Evolutionary conservation across 192 early-diverging fungal species (phyloP), one percentile per base, ranked within the genome.

Genomic region (Entomortierella lignicola): DNA sequence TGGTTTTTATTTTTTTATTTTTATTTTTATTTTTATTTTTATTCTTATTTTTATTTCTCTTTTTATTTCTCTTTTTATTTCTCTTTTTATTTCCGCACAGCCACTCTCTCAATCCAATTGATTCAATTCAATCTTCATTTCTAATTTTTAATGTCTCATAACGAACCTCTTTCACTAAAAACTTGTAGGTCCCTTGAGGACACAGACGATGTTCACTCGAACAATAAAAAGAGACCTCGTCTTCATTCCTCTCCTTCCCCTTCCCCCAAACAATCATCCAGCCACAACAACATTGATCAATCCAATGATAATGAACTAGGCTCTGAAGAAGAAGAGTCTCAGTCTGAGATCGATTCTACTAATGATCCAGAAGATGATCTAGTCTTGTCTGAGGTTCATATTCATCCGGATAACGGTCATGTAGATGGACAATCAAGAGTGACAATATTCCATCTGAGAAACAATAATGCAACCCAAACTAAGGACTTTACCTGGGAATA

Each of bases 361-460:
- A 48, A 53, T 29, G 52, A n/a, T n/a, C n/a, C n/a, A n/a, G n/a
- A 69, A 8, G 61, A 77, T 27, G 75, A 79, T 30, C 41, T 60
- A 7, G 66, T 79, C 18, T 42, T 79, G 2, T 79, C 75, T 7
- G 75, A 79, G 13, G 75, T 79, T 0, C 75, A 79, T 60, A 66
- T 79, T 15, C 32, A 79, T 18, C 75, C 75, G 0, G 34, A 54
- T 5, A 79, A 79, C 42, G 75, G 75, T 20, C 54, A 57, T 7
- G 75, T 66, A 3, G 75, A 79, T 44, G 63, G 75, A 0, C 51
- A 68, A 2, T 15, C 34, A 21, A 44, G 69, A 12, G 61, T 30
- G 0, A 60, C 75, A 10, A 47, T 56, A 10, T 79, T 79, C 27
- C 32, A 41, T 12, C 26, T 77, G 4, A 48, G 30, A 47, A 29